phyloP scores from a whole-genome alignment of 1,284 basidiomycete species.

The Sanghuangporus weigelae region DNA sequence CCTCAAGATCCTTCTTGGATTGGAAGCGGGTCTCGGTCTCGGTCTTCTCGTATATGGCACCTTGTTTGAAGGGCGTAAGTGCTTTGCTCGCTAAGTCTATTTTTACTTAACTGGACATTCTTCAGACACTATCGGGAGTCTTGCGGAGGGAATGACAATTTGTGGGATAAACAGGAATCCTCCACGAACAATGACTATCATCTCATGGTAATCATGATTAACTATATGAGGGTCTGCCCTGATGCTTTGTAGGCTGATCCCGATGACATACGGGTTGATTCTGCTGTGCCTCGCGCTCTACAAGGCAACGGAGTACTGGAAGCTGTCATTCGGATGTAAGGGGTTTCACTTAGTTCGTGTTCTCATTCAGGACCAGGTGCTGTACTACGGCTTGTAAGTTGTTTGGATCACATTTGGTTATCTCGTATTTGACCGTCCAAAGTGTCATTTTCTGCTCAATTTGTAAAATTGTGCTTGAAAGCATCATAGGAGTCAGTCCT shows the following conservation, averaged over 20 bases:
- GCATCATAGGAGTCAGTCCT: not conserved
- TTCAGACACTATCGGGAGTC: not conserved
- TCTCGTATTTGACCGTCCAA: not conserved
- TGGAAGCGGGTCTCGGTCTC: not conserved
- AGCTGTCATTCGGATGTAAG: not conserved
- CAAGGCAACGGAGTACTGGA: constrained; percentile 6
- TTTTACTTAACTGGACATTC: not conserved
- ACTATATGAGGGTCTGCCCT: not conserved
- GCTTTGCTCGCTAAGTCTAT: not conserved
- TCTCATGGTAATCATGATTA: not conserved
- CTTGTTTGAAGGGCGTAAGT: not conserved
- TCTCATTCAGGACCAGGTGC: constrained; percentile 2
- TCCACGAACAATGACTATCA: not conserved
- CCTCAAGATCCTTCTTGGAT: not conserved
- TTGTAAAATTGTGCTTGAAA: not conserved
- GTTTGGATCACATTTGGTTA: not conserved
- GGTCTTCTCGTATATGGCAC: not conserved
- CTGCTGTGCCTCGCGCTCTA: constrained; percentile 1
- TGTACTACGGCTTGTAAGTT: constrained; percentile 4
- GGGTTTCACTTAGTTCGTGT: constrained; percentile 4
- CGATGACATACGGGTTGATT: not conserved
- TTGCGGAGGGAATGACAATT: not conserved
- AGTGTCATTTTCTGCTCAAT: constrained; percentile 1
- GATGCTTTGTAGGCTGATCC: not conserved
- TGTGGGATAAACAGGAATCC: not conserved